Conservation (phyloP, 192 early-diverging fungal species). For the Podochytrium sp. region DNA sequence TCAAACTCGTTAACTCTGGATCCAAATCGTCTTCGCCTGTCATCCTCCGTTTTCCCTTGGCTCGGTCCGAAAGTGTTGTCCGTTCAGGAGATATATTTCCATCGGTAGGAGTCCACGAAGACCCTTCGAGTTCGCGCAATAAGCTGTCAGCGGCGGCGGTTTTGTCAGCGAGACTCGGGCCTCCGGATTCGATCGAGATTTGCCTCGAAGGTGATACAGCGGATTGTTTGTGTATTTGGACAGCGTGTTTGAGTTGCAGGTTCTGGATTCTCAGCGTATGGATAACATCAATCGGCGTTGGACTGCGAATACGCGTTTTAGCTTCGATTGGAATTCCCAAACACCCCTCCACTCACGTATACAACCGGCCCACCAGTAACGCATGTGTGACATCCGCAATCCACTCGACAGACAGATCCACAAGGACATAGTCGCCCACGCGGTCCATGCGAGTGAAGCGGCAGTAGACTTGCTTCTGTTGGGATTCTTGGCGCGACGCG, state of each 20-base stretch:
- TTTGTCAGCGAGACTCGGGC: not conserved
- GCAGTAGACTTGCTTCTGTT: not conserved
- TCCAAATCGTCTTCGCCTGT: not conserved
- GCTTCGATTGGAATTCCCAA: not conserved
- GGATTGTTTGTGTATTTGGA: not conserved
- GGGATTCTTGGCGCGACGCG: not conserved
- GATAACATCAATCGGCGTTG: conserved; percentile 17
- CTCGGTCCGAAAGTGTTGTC: not conserved
- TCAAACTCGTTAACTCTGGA: not conserved
- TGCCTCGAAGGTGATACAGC: not conserved
- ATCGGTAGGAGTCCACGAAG: not conserved
- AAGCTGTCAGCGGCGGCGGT: not conserved
- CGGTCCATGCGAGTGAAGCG: conserved; percentile 22
- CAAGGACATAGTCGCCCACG: conserved; percentile 18
- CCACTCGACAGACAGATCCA: not conserved
- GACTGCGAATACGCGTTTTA: not conserved
- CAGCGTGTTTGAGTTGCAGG: conserved; percentile 10
- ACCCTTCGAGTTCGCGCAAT: not conserved
- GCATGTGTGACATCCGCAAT: conserved; percentile 5
- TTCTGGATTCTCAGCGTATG: conserved; percentile 17
- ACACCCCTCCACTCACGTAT: not conserved
- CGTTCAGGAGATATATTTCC: not conserved
- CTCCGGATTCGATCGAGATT: not conserved
- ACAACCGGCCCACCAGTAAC: not conserved
- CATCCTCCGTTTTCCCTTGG: not conserved